Conservation (phyloP, 257 asterid genomes). For the Solanum lycopersicoides region DNA sequence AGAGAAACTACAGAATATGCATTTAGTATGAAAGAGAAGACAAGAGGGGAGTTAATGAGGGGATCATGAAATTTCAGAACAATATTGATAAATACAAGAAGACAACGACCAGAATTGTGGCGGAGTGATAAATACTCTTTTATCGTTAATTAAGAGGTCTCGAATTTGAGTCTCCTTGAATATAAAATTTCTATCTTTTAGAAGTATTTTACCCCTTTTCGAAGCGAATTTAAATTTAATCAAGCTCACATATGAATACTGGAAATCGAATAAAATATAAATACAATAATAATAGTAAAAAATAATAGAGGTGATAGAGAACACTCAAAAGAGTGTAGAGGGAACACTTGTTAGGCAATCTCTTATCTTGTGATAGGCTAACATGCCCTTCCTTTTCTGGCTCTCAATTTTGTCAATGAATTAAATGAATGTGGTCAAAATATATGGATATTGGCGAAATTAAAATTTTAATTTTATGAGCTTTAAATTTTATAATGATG, state of each 20-base stretch:
- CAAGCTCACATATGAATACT: rapidly evolving
- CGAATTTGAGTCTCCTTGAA: rapidly evolving
- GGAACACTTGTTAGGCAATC: neutral
- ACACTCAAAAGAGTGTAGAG: neutral
- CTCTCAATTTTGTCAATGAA: neutral
- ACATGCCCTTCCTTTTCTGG: neutral
- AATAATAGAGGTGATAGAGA: neutral
- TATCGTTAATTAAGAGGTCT: too few species aligned
- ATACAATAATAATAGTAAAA: too few species aligned
- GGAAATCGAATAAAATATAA: too few species aligned
- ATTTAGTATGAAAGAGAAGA: conserved; percentile 2
- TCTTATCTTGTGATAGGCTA: neutral
- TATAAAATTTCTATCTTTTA: rapidly evolving
- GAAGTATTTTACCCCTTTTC: rapidly evolving
- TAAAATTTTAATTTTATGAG: neutral
- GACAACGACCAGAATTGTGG: neutral
- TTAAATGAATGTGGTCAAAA: neutral
- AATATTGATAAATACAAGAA: neutral
- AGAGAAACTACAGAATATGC: neutral
- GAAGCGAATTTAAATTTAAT: rapidly evolving
- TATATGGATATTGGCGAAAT: rapidly evolving
- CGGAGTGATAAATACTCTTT: too few species aligned
- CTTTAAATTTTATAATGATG: neutral
- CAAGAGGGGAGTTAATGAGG: neutral
- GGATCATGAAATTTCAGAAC: neutral